Evolutionary conservation across 2,329 filamentous ascomycete species (phyloP).

Genomic region (Fusarium tjaetaba): DNA sequence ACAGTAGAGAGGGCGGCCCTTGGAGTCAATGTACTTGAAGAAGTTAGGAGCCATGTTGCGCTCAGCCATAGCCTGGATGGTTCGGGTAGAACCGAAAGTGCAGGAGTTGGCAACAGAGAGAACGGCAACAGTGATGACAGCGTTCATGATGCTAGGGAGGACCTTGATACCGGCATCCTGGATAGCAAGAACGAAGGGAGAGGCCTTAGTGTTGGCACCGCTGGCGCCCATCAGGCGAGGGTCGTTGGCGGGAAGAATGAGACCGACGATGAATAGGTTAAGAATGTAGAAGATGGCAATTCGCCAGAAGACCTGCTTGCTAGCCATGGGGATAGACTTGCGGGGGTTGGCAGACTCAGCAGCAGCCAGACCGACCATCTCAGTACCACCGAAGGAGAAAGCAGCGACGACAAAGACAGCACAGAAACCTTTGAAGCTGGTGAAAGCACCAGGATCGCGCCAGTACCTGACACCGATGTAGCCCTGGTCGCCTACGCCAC

Average conservation of each 20-base stretch:
- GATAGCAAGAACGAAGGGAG: slow-evolving; percentile 94
- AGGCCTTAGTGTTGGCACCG: slow-evolving; percentile 75
- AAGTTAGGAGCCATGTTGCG: slow-evolving; percentile 83
- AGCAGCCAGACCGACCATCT: slow-evolving; percentile 79
- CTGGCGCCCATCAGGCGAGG: slow-evolving; percentile 66
- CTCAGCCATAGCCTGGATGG: slow-evolving; percentile 88
- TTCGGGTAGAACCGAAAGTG: slow-evolving; percentile 91
- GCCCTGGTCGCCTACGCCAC: slow-evolving; percentile 75
- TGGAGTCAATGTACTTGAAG: slow-evolving; percentile 82
- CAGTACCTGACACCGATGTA: slow-evolving; percentile 86
- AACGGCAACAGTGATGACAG: slow-evolving; percentile 89
- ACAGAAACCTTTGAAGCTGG: slow-evolving; percentile 84
- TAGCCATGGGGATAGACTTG: slow-evolving; percentile 83
- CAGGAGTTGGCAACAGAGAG: slow-evolving; percentile 92
- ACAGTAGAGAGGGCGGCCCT: slow-evolving; percentile 80
- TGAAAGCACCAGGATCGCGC: slow-evolving; percentile 81
- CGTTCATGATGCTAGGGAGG: slow-evolving; percentile 90
- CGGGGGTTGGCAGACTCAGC: slow-evolving; percentile 81
- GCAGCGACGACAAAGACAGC: slow-evolving; percentile 78
- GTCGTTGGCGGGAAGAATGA: slow-evolving; percentile 81
- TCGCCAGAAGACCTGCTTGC: slow-evolving; percentile 96
- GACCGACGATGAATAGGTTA: slow-evolving; percentile 81
- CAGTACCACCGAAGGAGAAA: slow-evolving; percentile 80
- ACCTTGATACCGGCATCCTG: slow-evolving; percentile 82
- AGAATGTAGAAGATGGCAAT: slow-evolving; percentile 92